A percentile compares a stretch with the other conserved stretches of the same genome.
Evolutionary conservation across 2,329 filamentous ascomycete species (phyloP).

Genomic region (Nigrospora osmanthi): DNA sequence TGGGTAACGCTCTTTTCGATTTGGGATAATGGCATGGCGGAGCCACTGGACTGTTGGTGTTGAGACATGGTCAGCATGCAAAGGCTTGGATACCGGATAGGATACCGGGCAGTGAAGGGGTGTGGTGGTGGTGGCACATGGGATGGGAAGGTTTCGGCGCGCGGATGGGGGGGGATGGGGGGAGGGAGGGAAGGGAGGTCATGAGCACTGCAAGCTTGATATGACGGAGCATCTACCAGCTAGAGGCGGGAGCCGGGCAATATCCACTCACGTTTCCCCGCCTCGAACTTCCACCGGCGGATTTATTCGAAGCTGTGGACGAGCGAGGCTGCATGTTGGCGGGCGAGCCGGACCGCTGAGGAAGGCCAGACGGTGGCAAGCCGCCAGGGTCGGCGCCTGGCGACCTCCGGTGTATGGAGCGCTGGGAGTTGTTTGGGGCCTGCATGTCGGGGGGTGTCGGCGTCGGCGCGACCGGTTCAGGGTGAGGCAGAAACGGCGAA

Average conservation of each 20-base stretch:
- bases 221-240: too few relatives aligned
- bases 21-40: constrained; percentile 74
- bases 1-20: constrained; percentile 99
- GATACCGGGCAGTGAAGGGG: too few relatives aligned
- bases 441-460: constrained; percentile 31
- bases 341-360: constrained; percentile 53
- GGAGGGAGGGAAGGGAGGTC: too few relatives aligned
- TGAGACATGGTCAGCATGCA: too few relatives aligned
- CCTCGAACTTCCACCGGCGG: constrained; percentile 41
- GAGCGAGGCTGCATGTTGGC: constrained; percentile 51
- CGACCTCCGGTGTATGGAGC: constrained; percentile 52
- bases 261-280: constrained; percentile 48
- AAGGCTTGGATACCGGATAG: too few relatives aligned
- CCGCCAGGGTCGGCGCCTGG: constrained; percentile 54
- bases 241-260: constrained; percentile 3
- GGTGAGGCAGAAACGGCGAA: too few relatives aligned
- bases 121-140: too few relatives aligned
- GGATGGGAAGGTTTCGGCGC: too few relatives aligned
- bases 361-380: constrained; percentile 39
- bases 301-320: constrained; percentile 59
- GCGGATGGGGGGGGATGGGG: too few relatives aligned
- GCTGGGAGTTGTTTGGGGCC: constrained; percentile 40
- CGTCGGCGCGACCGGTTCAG: too few relatives aligned
- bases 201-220: too few relatives aligned
- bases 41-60: constrained; percentile 40